Conservation (phyloP, 768 basidiomycete genomes). For the Arthromyces matolae region DNA sequence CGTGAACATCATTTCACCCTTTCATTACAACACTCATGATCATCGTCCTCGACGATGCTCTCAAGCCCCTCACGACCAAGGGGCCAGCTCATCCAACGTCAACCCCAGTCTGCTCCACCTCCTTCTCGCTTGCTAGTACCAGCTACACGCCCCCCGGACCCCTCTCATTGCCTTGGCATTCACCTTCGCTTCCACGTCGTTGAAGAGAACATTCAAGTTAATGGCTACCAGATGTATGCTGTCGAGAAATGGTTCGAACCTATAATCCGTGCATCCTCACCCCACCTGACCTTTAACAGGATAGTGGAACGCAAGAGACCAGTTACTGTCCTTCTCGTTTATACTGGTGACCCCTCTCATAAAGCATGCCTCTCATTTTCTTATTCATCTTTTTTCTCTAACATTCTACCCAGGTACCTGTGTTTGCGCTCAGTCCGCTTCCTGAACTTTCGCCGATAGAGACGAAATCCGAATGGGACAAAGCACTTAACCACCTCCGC, state of each 20-base stretch:
- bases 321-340: slow-evolving; percentile 64
- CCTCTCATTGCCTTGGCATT: slow-evolving; percentile 14
- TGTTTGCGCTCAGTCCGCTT: slow-evolving; percentile 51
- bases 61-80: slow-evolving; percentile 3
- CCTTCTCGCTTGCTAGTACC: slow-evolving; percentile 25
- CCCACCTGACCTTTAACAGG: no score
- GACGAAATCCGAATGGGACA: slow-evolving; percentile 55
- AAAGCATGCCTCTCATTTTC: slow-evolving; percentile 34
- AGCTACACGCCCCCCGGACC: slow-evolving; percentile 10
- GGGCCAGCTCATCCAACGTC: background rate
- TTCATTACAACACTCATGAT: no score
- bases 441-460: slow-evolving; percentile 38
- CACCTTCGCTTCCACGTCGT: slow-evolving; percentile 48
- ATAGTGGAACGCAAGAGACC: slow-evolving; percentile 63
- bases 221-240: slow-evolving; percentile 78
- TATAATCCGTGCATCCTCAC: background rate
- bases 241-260: slow-evolving; percentile 74
- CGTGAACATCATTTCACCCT: no score
- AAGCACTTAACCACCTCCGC: slow-evolving; percentile 55
- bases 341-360: slow-evolving; percentile 72
- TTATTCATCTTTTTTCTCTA: background rate
- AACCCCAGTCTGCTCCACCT: slow-evolving; percentile 3
- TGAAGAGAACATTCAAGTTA: slow-evolving; percentile 44
- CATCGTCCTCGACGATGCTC: no score
- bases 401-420: slow-evolving; percentile 44